These are phyloP conservation scores for Parathielavia hyrcaniae DNA, from an alignment of 495 filamentous ascomycete species.

Conservation along the genomic window DNA sequence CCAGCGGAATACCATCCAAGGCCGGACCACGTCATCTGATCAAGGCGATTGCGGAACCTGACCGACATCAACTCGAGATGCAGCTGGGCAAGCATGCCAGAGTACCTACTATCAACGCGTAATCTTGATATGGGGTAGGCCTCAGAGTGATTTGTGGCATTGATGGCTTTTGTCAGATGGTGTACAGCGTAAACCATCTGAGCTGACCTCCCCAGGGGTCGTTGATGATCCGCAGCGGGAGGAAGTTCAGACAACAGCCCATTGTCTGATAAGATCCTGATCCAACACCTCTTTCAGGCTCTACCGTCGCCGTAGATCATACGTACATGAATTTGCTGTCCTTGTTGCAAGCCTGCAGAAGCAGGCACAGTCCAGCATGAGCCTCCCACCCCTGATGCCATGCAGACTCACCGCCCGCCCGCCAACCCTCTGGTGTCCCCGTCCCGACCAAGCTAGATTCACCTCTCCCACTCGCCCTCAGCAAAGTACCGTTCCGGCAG, in stretches of 20 bases:
- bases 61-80: not conserved
- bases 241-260: not conserved
- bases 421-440: not conserved
- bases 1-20: not conserved
- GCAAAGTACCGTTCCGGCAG: slow-evolving; percentile 66
- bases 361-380: slow-evolving; percentile 1
- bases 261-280: not conserved
- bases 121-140: too few species aligned
- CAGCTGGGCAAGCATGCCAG: not conserved
- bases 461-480: slow-evolving; percentile 51
- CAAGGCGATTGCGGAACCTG: too few species aligned
- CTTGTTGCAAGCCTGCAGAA: not conserved
- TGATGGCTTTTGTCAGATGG: too few species aligned
- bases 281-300: not conserved
- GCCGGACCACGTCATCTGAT: slow-evolving; percentile 3
- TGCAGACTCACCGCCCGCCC: not conserved
- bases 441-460: not conserved
- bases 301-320: not conserved
- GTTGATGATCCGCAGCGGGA: not conserved
- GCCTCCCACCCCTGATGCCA: not conserved
- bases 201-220: not conserved
- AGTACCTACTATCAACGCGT: not conserved
- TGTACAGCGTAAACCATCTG: too few species aligned
- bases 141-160: too few species aligned
- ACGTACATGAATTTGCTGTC: slow-evolving; percentile 3